Percentiles rank a stretch among this genome's conserved stretches.
phyloP scores from a whole-genome alignment of 176 grass and related monocot species.

The Echinochloa phyllopogon region DNA sequence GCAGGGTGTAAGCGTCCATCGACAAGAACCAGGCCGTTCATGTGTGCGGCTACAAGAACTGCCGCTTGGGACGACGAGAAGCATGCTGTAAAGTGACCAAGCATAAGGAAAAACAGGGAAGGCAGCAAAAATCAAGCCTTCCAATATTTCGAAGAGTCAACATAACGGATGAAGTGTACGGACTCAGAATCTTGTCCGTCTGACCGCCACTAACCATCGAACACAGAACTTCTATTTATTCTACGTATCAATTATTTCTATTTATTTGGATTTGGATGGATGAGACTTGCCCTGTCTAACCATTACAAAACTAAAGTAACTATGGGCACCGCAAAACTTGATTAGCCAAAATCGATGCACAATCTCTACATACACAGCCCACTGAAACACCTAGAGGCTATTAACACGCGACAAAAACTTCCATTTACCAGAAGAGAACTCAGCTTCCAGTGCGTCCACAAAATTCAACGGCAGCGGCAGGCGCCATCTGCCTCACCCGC shows the following conservation, averaged over 20 bases:
- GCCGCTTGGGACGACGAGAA: not conserved
- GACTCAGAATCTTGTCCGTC: not conserved
- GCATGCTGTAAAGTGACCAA: not conserved
- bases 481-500: not conserved
- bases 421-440: not conserved
- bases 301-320: not conserved
- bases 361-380: conserved; percentile 15
- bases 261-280: conserved; percentile 30
- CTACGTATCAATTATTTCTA: conserved; percentile 2
- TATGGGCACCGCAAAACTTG: conserved; percentile 45
- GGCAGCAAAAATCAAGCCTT: conserved; percentile 6
- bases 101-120: not conserved
- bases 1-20: not conserved
- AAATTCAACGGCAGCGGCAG: not conserved
- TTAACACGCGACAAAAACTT: conserved; percentile 46
- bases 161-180: not conserved
- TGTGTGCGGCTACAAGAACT: not conserved
- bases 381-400: conserved; percentile 39
- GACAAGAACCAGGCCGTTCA: not conserved
- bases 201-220: not conserved
- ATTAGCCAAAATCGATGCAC: conserved; percentile 27
- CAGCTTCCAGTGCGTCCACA: conserved; percentile 17
- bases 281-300: not conserved
- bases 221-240: not conserved
- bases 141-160: not conserved